These are phyloP conservation scores for Saccharomycopsis synnaedendra DNA, from an alignment of 805 yeast genomes.

Conservation along the genomic window DNA sequence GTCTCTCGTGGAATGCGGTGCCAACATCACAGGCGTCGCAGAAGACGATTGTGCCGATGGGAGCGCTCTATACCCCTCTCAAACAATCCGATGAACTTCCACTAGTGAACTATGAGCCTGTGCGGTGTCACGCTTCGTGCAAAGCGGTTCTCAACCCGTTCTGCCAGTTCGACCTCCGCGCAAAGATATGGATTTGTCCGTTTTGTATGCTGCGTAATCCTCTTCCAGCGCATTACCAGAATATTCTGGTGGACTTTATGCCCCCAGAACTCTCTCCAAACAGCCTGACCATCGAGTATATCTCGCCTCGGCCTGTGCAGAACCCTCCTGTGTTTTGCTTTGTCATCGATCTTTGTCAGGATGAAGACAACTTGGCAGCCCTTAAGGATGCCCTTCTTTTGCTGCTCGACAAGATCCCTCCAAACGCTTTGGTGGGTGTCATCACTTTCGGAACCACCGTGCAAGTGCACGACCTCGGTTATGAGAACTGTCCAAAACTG, in stretches of 20 bases:
- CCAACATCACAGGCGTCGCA: conserved; percentile 88
- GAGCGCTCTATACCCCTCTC: conserved; percentile 91
- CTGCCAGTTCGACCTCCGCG: conserved; percentile 65
- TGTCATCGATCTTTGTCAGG: conserved; percentile 84
- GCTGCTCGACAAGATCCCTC: conserved; percentile 70
- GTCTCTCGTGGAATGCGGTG: conserved; percentile 74
- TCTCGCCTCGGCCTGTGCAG: conserved; percentile 67
- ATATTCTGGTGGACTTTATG: conserved; percentile 60
- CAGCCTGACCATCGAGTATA: conserved; percentile 75
- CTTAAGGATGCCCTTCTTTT: conserved; percentile 71
- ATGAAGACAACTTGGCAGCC: conserved; percentile 74
- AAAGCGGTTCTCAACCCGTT: conserved; percentile 81
- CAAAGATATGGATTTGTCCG: conserved; percentile 78
- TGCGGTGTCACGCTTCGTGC: conserved; percentile 66
- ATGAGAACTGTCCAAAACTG: conserved; percentile 56
- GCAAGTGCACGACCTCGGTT: conserved; percentile 75
- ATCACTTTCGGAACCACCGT: conserved; percentile 86
- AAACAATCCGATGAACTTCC: conserved; percentile 67
- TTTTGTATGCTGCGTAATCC: conserved; percentile 70
- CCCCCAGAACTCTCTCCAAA: conserved; percentile 69
- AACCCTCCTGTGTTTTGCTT: conserved; percentile 80
- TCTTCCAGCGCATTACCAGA: conserved; percentile 73
- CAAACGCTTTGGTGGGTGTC: conserved; percentile 79
- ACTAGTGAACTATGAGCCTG: conserved; percentile 78
- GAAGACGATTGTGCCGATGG: conserved; percentile 85